Conservation (phyloP, 805 yeast species). For the Lachancea nothofagi region DNA sequence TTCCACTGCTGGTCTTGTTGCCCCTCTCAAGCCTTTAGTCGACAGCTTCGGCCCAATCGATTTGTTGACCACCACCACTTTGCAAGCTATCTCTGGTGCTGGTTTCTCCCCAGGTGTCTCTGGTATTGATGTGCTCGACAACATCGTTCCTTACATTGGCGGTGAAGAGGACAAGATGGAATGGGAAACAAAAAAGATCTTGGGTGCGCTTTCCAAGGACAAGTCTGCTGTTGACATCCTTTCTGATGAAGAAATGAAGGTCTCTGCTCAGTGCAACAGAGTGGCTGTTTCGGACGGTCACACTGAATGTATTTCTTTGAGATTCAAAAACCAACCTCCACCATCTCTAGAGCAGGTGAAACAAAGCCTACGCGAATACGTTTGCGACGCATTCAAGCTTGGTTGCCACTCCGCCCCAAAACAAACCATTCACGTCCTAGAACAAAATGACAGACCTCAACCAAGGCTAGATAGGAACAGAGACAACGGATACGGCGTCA, state of each 20-base stretch:
- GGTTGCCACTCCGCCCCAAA: slow-evolving; percentile 92
- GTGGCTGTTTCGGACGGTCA: slow-evolving; percentile 98
- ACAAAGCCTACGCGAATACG: slow-evolving; percentile 60
- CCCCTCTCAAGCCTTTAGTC: slow-evolving; percentile 91
- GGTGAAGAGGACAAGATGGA: slow-evolving; percentile 99
- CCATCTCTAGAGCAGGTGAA: slow-evolving; percentile 83
- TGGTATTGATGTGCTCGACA: slow-evolving; percentile 90
- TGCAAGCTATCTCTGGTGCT: slow-evolving; percentile 98
- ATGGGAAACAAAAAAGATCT: slow-evolving; percentile 95
- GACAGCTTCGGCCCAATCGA: slow-evolving; percentile 89
- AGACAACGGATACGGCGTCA: slow-evolving; percentile 88
- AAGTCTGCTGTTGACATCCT: slow-evolving; percentile 54
- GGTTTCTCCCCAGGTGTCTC: slow-evolving; percentile 98
- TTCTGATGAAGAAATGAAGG: slow-evolving; percentile 66
- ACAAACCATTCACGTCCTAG: slow-evolving; percentile 85
- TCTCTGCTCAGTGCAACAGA: slow-evolving; percentile 94
- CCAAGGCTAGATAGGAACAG: slow-evolving; percentile 96
- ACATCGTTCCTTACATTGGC: slow-evolving; percentile 87
- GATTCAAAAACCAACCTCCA: slow-evolving; percentile 74
- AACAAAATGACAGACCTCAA: slow-evolving; percentile 91
- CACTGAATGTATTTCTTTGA: slow-evolving; percentile 87
- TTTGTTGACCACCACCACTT: slow-evolving; percentile 78
- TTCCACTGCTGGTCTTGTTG: slow-evolving; percentile 96
- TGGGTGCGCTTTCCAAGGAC: slow-evolving; percentile 54
- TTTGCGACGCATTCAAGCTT: slow-evolving; percentile 72